These are phyloP conservation scores for Synchytrium microbalum DNA, from an alignment of 371 early-diverging fungal species.

Conservation along the genomic window DNA sequence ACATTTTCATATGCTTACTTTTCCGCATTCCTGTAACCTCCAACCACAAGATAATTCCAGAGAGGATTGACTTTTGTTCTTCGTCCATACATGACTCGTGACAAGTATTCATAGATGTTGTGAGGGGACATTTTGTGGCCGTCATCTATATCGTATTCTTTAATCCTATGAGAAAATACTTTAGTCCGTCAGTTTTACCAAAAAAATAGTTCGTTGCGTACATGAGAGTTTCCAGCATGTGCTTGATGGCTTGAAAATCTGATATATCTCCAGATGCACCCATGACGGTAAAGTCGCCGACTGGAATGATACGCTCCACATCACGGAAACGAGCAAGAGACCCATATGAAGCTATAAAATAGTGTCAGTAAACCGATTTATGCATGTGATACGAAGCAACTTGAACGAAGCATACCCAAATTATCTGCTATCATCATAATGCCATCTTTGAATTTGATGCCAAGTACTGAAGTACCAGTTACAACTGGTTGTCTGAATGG, in stretches of 20 bases:
- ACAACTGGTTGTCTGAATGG: constrained; percentile 64
- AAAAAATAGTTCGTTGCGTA: constrained; percentile 21
- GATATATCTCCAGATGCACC: constrained; percentile 94
- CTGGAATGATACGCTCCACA: constrained; percentile 72
- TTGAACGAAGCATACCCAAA: constrained; percentile 49
- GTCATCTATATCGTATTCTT: constrained; percentile 82
- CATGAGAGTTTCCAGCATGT: constrained; percentile 76
- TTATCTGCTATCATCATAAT: constrained; percentile 96
- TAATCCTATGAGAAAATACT: constrained; percentile 47
- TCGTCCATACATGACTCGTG: constrained; percentile 89
- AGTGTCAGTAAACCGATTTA: background rate
- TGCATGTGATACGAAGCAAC: background rate
- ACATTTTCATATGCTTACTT: constrained; percentile 20
- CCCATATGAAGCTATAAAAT: constrained; percentile 83
- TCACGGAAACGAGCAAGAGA: constrained; percentile 91
- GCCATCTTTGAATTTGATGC: constrained; percentile 94
- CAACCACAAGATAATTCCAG: constrained; percentile 92
- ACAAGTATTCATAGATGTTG: constrained; percentile 84
- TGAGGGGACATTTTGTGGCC: constrained; percentile 77
- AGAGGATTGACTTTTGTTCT: constrained; percentile 90
- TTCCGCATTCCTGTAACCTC: constrained; percentile 71
- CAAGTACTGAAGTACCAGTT: constrained; percentile 95
- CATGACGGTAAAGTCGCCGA: constrained; percentile 76
- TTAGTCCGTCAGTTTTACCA: background rate
- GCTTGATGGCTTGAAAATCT: constrained; percentile 87